phyloP scores from a whole-genome alignment of 2,329 filamentous ascomycete species.

The Chaetoscypha palmicola region DNA sequence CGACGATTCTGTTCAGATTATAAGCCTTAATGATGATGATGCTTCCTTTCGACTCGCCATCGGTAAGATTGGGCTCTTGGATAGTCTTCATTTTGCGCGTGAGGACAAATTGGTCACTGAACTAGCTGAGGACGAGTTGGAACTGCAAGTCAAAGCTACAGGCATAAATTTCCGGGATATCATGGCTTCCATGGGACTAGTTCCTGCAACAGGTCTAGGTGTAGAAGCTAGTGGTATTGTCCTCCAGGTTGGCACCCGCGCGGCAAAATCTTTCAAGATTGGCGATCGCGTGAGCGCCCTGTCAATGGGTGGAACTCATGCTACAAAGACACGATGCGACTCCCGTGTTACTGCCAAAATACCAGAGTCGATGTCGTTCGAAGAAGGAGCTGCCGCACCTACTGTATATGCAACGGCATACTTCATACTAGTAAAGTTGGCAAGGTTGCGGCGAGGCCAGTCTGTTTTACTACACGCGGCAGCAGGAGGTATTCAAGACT shows the following conservation, averaged over 20 bases:
- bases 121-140: slow-evolving; percentile 15
- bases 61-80: slow-evolving; percentile 18
- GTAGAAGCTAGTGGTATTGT: slow-evolving; percentile 29
- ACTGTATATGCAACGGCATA: slow-evolving; percentile 16
- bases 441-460: slow-evolving; percentile 16
- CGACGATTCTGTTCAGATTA: not conserved
- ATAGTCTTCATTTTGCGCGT: slow-evolving; percentile 21
- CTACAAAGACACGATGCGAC: slow-evolving; percentile 3
- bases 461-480: slow-evolving; percentile 30
- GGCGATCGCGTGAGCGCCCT: slow-evolving; percentile 25
- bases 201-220: slow-evolving; percentile 24
- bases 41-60: not conserved
- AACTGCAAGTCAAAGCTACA: slow-evolving; percentile 20
- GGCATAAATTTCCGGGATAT: slow-evolving; percentile 32
- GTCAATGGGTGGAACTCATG: not conserved
- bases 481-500: too few relatives aligned
- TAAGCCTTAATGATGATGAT: not conserved
- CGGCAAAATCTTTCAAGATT: slow-evolving; percentile 17
- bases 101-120: slow-evolving; percentile 8
- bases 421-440: slow-evolving; percentile 12
- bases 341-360: slow-evolving; percentile 10
- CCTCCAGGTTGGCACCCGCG: slow-evolving; percentile 20
- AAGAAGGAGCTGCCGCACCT: slow-evolving; percentile 17
- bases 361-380: slow-evolving; percentile 11
- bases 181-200: slow-evolving; percentile 29